Percentiles rank a stretch among this genome's conserved stretches.
phyloP scores from a whole-genome alignment of 257 asterid genomes.

The Cynanchum wilfordii region DNA sequence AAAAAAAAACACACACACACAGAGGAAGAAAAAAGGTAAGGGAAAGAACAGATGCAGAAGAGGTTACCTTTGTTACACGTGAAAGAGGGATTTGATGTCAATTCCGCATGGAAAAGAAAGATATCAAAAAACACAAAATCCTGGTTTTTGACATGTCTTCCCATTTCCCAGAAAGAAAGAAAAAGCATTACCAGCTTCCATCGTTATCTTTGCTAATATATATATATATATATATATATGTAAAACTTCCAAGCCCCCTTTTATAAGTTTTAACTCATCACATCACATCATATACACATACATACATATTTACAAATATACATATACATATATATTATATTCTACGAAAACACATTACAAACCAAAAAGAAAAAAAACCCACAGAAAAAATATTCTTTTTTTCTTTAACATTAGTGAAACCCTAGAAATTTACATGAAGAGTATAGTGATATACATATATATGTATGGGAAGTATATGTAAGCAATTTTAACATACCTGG shows the following conservation, averaged over 20 bases:
- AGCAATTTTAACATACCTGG: constrained; percentile 17
- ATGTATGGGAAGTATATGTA: neutral
- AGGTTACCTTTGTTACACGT: constrained; percentile 33
- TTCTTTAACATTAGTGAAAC: constrained; percentile 1
- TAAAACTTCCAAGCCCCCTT: neutral
- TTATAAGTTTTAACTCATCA: neutral
- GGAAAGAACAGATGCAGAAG: neutral
- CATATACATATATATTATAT: too few relatives aligned
- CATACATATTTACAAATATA: too few relatives aligned
- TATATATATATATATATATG: too few relatives aligned
- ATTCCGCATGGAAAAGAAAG: constrained; percentile 16
- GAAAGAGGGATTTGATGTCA: constrained; percentile 32
- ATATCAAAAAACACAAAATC: neutral
- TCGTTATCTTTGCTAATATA: neutral
- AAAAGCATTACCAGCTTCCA: neutral
- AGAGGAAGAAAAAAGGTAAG: neutral
- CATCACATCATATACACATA: neutral
- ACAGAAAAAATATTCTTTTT: neutral
- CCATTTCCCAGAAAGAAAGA: constrained; percentile 19
- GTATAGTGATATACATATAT: neutral
- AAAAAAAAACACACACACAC: too few relatives aligned
- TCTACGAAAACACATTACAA: too few relatives aligned
- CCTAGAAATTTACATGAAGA: constrained; percentile 5
- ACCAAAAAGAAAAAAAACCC: neutral
- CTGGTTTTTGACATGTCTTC: neutral